Base-by-base conservation (phyloP, 305 asterid species). In the Nicotiana rustica region DNA sequence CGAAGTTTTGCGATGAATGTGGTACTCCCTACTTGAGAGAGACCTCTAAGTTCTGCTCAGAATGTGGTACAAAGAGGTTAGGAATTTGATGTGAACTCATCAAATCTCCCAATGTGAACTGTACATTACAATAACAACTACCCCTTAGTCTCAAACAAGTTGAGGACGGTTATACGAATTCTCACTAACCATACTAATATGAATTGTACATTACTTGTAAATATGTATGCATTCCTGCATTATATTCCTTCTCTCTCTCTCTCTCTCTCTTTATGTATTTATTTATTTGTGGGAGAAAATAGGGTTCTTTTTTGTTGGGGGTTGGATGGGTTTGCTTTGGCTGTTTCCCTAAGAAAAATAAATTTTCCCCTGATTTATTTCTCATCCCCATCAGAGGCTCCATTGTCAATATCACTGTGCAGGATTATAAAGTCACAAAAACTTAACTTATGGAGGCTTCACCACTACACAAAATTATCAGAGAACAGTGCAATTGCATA, bases 1-100 rank as follows among this genome's bases (percentile, higher is more conserved):
- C 99, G 36, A 96, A 96, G 91, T 96, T 83, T 38, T 96, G 98
- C 35, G 97, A 94, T 77, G 93, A 91, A 90, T 96, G 98, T 66
- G 99, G 98, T 75, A 78, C 86, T 86, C 94, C 94, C 21, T 93
- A 91, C 89, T 83, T 91, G 81, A 90, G 94, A 86, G 97, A 92
- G 77, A 89, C 95, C 64, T 94, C 98, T 4, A 96, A 96, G 89
- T 96, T 90, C 89, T 96, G 98, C 90, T 89, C 98, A 17, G 92
- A 92, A 83, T 96, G 98, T 86, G 98, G 97, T 79, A 88, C 91
- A 6, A 93, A 90, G 90, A 93, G 97, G 87, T 88, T 93, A 85
- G 97, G 97, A 68, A 91, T 88, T 55, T 91, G 88, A 91, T 83
- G 55, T 55, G 60, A 71, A 60, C 66, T 75, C 49, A 29, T 52